A percentile compares a stretch with the other conserved stretches of the same genome.
phyloP scores from a whole-genome alignment of 106 monocot species.

The Phalaenopsis aphrodite region DNA sequence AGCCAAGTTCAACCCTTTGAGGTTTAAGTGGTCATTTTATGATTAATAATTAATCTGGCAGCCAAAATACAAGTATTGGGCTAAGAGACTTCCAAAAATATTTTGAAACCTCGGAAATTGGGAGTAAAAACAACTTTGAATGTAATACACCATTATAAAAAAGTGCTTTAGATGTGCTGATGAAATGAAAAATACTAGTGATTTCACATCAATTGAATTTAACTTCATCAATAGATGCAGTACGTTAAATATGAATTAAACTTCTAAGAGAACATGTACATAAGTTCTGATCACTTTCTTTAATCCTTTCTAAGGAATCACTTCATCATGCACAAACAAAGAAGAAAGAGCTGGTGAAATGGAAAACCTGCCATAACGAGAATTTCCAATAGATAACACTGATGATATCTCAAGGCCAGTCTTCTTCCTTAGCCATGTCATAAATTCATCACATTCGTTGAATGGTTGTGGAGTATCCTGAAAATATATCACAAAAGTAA shows the following conservation, averaged over 20 bases:
- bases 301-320: background rate
- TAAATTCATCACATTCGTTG: constrained; percentile 36
- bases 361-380: constrained; percentile 46
- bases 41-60: background rate
- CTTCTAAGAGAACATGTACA: background rate
- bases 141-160: background rate
- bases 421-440: constrained; percentile 68
- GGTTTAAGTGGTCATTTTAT: background rate
- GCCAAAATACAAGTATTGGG: background rate
- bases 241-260: background rate
- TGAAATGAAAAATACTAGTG: background rate
- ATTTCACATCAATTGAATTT: background rate
- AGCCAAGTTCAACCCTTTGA: background rate
- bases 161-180: background rate
- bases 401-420: constrained; percentile 59
- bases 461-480: background rate
- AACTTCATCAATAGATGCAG: background rate
- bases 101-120: background rate
- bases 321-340: background rate
- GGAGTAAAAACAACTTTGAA: background rate
- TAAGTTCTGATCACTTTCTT: background rate
- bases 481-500: background rate
- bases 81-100: background rate
- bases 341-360: background rate
- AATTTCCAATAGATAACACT: constrained; percentile 45